phyloP scores from a whole-genome alignment of 2,329 filamentous ascomycete species.

The Emmonsia crescens region DNA sequence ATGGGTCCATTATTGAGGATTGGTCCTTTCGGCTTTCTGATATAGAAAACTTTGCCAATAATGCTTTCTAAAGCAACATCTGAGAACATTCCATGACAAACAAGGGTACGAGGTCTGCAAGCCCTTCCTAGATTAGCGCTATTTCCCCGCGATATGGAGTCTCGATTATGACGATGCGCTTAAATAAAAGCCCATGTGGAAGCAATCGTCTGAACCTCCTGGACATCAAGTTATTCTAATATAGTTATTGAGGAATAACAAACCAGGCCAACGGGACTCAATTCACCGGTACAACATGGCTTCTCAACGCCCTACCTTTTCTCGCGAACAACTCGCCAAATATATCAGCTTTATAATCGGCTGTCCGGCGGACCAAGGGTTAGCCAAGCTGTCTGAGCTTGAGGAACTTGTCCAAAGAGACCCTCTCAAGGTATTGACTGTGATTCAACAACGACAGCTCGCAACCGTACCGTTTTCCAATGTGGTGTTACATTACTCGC shows the following conservation, averaged over 20 bases:
- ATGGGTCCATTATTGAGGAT: no score
- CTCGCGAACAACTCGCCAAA: slow-evolving; percentile 24
- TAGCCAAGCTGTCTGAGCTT: slow-evolving; percentile 18
- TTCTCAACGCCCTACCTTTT: slow-evolving; percentile 21
- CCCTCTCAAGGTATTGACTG: slow-evolving; percentile 22
- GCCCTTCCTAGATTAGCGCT: not conserved
- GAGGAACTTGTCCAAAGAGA: slow-evolving; percentile 20
- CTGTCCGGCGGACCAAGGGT: slow-evolving; percentile 9
- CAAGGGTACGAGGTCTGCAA: not conserved
- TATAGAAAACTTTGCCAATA: no score
- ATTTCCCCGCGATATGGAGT: not conserved
- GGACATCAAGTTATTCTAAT: not conserved
- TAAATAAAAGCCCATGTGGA: not conserved
- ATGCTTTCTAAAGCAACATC: not conserved
- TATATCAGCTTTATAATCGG: slow-evolving; percentile 26
- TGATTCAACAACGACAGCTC: slow-evolving; percentile 36
- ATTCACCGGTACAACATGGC: not conserved
- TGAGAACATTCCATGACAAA: not conserved
- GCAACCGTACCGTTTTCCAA: slow-evolving; percentile 47
- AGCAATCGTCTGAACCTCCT: not conserved
- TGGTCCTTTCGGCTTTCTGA: no score
- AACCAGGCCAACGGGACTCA: not conserved
- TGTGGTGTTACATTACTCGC: slow-evolving; percentile 44
- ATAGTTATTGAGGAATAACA: not conserved
- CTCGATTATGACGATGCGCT: not conserved